phyloP scores from a whole-genome alignment of 2,329 filamentous ascomycete species.

The Knufia petricola region DNA sequence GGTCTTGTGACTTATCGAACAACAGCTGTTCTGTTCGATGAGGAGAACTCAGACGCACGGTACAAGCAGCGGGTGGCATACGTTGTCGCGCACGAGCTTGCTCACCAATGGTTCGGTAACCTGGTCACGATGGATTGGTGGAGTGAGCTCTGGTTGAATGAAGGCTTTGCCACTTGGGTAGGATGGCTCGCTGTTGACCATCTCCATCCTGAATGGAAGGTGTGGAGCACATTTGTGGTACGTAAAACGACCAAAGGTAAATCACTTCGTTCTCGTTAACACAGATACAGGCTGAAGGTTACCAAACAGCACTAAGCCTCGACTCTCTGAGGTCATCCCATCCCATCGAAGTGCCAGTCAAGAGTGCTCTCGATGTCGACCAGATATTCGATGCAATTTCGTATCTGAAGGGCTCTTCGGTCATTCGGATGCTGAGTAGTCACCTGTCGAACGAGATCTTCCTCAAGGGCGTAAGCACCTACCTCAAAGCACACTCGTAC shows the following conservation, averaged over 20 bases:
- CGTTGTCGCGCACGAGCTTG: slow-evolving; percentile 94
- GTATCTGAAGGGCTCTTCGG: slow-evolving; percentile 91
- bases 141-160: slow-evolving; percentile 88
- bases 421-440: slow-evolving; percentile 89
- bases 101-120: slow-evolving; percentile 94
- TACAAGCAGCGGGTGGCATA: slow-evolving; percentile 94
- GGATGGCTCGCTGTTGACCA: slow-evolving; percentile 89
- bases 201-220: slow-evolving; percentile 92
- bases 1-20: slow-evolving; percentile 92
- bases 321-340: slow-evolving; percentile 87
- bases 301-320: slow-evolving; percentile 82
- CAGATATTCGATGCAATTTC: slow-evolving; percentile 97
- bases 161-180: slow-evolving; percentile 97
- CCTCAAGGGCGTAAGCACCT: slow-evolving; percentile 78
- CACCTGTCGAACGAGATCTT: slow-evolving; percentile 84
- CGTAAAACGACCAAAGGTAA: slow-evolving; percentile 49
- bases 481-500: slow-evolving; percentile 81
- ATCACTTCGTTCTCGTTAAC: slow-evolving; percentile 29
- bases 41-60: slow-evolving; percentile 76
- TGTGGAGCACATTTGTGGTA: slow-evolving; percentile 93
- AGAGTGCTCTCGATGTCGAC: slow-evolving; percentile 88
- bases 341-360: slow-evolving; percentile 90
- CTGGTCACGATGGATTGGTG: slow-evolving; percentile 93
- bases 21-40: slow-evolving; percentile 92
- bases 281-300: slow-evolving; percentile 62